Evolutionary conservation across 1,139 yeast species (phyloP).

Genomic region (Nakaseomyces nivariensis): DNA sequence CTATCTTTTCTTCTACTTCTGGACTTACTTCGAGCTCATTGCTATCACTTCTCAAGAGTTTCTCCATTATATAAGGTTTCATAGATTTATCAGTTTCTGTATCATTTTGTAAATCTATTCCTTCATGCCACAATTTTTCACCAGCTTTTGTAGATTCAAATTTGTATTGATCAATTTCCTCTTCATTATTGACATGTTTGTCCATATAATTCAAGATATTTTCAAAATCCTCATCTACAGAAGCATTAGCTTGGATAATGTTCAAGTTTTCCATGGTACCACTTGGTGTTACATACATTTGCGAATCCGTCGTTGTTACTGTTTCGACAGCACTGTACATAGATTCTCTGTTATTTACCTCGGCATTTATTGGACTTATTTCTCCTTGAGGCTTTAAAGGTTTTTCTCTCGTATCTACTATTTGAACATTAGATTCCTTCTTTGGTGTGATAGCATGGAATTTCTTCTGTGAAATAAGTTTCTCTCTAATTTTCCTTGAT

Average conservation of each 20-base stretch:
- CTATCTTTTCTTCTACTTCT: slow-evolving; percentile 1
- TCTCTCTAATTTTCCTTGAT: slow-evolving; percentile 17
- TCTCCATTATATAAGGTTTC: neutral
- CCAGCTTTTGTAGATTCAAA: neutral
- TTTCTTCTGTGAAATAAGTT: slow-evolving; percentile 4
- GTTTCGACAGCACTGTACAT: neutral
- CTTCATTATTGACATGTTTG: neutral
- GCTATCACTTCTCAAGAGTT: slow-evolving; percentile 2
- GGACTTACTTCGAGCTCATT: neutral
- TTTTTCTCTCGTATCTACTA: neutral
- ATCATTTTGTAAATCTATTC: slow-evolving; percentile 1
- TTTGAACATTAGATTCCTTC: neutral
- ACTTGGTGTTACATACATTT: slow-evolving; percentile 1
- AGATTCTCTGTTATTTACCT: neutral
- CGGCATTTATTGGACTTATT: neutral
- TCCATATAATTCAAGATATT: neutral
- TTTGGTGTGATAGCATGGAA: neutral
- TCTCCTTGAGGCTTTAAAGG: neutral
- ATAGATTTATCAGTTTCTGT: neutral
- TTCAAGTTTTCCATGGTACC: neutral
- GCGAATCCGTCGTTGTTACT: neutral
- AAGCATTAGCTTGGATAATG: neutral
- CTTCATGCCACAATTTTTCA: slow-evolving; percentile 4
- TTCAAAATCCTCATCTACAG: neutral
- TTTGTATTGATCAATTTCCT: neutral